These are phyloP conservation scores for Gymnopilus junonius DNA, from an alignment of 768 basidiomycete genomes.

Conservation along the genomic window DNA sequence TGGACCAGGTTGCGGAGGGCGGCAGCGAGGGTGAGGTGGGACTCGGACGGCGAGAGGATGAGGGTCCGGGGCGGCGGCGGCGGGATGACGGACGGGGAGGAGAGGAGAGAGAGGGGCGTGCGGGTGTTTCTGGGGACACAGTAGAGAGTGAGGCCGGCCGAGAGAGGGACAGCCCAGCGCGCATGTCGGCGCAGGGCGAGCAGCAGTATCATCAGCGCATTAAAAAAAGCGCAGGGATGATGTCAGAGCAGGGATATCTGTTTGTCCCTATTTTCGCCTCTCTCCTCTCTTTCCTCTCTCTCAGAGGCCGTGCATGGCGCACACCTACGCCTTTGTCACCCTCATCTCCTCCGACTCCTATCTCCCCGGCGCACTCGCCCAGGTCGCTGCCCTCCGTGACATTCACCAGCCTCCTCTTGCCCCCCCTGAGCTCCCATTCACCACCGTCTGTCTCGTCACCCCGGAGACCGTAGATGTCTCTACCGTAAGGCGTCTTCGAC, in stretches of 20 bases:
- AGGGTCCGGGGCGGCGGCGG: slow-evolving; percentile 27
- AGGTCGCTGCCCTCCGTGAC: slow-evolving; percentile 84
- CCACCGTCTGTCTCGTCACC: slow-evolving; percentile 90
- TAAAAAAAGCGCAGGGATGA: slow-evolving; percentile 21
- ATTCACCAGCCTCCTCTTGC: slow-evolving; percentile 66
- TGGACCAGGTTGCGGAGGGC: slow-evolving; percentile 53
- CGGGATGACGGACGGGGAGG: slow-evolving; percentile 51
- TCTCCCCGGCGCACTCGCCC: slow-evolving; percentile 89
- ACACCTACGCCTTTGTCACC: slow-evolving; percentile 83
- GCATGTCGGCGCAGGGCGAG: slow-evolving; percentile 32
- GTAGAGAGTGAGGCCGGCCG: slow-evolving; percentile 56
- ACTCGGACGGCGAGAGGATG: slow-evolving; percentile 75
- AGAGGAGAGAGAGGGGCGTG: slow-evolving; percentile 43
- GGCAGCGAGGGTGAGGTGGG: slow-evolving; percentile 47
- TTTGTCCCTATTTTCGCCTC: slow-evolving; percentile 35
- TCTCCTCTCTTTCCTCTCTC: slow-evolving; percentile 23
- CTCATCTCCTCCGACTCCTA: slow-evolving; percentile 92
- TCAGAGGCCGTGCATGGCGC: slow-evolving; percentile 52
- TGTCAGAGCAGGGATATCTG: slow-evolving; percentile 22
- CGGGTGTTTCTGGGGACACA: slow-evolving; percentile 40
- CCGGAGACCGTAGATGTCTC: slow-evolving; percentile 90
- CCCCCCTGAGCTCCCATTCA: slow-evolving; percentile 68
- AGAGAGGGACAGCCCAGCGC: slow-evolving; percentile 62
- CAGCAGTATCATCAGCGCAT: slow-evolving; percentile 9
- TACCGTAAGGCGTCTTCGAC: slow-evolving; percentile 77